A percentile compares a stretch with the other conserved stretches of the same genome.
These are phyloP conservation scores for Hanseniaspora guilliermondii DNA, from an alignment of 805 yeast genomes.

Conservation along the genomic window DNA sequence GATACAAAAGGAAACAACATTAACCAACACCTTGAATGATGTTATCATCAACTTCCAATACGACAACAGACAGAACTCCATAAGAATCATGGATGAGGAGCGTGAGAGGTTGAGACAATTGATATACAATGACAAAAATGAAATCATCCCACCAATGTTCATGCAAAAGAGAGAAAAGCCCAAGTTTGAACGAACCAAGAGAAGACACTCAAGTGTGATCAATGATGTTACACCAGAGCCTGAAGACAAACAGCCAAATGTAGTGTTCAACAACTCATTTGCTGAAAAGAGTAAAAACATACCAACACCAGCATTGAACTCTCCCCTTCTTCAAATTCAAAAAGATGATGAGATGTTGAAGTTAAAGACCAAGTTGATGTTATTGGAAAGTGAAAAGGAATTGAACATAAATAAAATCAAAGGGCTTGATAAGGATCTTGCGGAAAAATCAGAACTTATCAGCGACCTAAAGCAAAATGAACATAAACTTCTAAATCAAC, in stretches of 20 bases:
- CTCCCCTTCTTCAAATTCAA: neutral
- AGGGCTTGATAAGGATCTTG: neutral
- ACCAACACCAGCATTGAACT: neutral
- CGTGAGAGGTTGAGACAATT: conserved; percentile 8
- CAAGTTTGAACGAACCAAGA: neutral
- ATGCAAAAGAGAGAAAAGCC: conserved; percentile 2
- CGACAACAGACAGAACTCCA: conserved; percentile 5
- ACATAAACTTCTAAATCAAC: neutral
- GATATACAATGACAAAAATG: conserved; percentile 9
- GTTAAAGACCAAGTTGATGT: neutral
- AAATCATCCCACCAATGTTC: conserved; percentile 11
- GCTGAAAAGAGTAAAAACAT: neutral
- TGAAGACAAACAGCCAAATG: neutral
- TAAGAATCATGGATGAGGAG: conserved; percentile 11
- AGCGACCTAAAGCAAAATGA: neutral
- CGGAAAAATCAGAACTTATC: neutral
- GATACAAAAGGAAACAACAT: neutral
- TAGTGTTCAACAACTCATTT: neutral
- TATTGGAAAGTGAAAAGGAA: neutral
- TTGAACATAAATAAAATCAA: neutral
- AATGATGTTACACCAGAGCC: conserved; percentile 6
- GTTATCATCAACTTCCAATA: conserved; percentile 11
- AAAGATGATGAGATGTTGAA: neutral
- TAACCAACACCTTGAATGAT: neutral
- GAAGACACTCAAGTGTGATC: neutral